phyloP scores from a whole-genome alignment of 305 asterid genomes.

The Fraxinus platypoda region DNA sequence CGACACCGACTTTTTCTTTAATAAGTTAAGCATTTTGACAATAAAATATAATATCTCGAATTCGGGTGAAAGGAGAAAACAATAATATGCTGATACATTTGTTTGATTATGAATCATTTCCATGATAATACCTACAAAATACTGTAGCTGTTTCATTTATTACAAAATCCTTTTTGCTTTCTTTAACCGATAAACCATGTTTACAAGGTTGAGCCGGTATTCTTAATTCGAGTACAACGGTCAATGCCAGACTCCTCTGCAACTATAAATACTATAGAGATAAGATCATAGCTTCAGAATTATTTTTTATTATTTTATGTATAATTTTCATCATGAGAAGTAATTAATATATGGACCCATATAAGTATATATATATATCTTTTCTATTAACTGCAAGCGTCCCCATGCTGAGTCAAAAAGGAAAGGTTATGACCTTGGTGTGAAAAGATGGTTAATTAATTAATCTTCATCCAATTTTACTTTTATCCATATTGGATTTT shows the following conservation, averaged over 20 bases:
- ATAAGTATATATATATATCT: neutral
- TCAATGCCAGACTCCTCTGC: neutral
- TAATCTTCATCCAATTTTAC: constrained; percentile 6
- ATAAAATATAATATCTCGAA: too few relatives aligned
- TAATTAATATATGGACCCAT: constrained; percentile 34
- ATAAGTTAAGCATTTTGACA: neutral
- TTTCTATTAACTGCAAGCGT: constrained; percentile 19
- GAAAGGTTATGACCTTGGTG: constrained; percentile 31
- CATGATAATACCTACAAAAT: neutral
- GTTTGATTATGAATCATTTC: neutral
- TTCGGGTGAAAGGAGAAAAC: neutral
- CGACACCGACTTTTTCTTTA: neutral
- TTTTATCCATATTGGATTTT: neutral
- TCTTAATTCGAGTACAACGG: neutral
- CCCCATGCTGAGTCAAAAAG: constrained; percentile 56
- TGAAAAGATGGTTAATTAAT: constrained; percentile 26
- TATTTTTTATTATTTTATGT: neutral
- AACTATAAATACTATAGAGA: neutral
- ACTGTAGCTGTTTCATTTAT: neutral
- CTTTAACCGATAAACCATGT: neutral
- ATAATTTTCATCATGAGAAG: neutral
- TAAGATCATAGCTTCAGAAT: neutral
- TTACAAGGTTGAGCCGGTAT: neutral
- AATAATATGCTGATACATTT: neutral
- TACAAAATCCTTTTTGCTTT: neutral